A percentile compares a stretch with the other conserved stretches of the same genome.
phyloP scores from a whole-genome alignment of 176 grass and related monocot species.

The Bothriochloa decipiens region DNA sequence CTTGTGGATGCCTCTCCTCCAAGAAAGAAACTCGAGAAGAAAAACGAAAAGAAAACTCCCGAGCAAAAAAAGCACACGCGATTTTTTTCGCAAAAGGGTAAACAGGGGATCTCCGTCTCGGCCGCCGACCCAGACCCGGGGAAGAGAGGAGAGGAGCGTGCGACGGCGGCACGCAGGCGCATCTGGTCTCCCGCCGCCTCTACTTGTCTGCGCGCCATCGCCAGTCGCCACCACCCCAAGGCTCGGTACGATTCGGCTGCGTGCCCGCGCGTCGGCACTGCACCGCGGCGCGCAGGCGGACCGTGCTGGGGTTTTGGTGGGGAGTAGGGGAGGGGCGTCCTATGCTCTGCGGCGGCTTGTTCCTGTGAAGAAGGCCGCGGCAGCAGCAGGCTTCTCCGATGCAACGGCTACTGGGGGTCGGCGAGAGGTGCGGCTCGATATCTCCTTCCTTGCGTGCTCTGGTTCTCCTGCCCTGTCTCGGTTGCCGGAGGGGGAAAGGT shows the following conservation, averaged over 20 bases:
- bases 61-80: conserved; percentile 12
- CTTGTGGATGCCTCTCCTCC: conserved; percentile 46
- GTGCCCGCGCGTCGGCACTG: background rate
- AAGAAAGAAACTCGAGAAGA: conserved; percentile 33
- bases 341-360: conserved; percentile 11
- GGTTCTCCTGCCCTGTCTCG: background rate
- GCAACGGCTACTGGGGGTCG: conserved; percentile 53
- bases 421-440: conserved; percentile 53
- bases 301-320: conserved; percentile 19
- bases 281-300: background rate
- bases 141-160: background rate
- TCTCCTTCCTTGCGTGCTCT: background rate
- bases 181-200: conserved; percentile 15
- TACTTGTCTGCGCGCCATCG: background rate
- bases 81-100: background rate
- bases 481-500: background rate
- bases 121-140: conserved; percentile 28
- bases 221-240: background rate
- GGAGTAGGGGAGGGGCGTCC: background rate
- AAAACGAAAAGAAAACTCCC: background rate
- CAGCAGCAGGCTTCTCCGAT: conserved; percentile 29
- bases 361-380: background rate
- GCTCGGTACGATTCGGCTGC: background rate
- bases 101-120: background rate
- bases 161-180: background rate